Base-by-base conservation (phyloP, 352 stramenopile genomes). In the Pythium brachiatum region DNA sequence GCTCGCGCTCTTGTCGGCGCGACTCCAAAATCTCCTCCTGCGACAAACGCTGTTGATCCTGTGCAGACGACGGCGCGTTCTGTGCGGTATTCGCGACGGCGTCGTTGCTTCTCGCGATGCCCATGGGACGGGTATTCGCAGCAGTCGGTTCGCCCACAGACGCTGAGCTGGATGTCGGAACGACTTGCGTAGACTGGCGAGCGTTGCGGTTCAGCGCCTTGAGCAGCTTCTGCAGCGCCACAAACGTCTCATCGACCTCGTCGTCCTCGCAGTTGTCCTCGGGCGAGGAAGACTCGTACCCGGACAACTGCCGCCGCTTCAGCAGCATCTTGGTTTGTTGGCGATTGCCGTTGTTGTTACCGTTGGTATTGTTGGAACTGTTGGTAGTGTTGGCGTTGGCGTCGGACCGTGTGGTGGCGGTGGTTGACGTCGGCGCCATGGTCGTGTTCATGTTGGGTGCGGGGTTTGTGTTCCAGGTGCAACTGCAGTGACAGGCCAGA, bases 191-290 rank as follows among this genome's bases (percentile, higher is more conserved):
- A 13, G 27, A 23, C n/a, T 62, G 26, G n/a, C 32, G 51, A 18
- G 64, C 74, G 23, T 56, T 77, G 46, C 68, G 72, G 57, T 88
- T 87, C 23, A 92, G 79, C 32, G 78, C 71, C 57, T 78, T 82
- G 16, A 92, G 70, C 48, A 92, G 68, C 60, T 86, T 88, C 58
- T 92, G 83, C 13, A 92, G 75, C 20, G 83, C 81, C 44, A 92
- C 13, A 53, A 92, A 92, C 38, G 83, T 92, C 67, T 92, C 83
- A 61, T 92, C 83, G 29, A 88, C 73, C 41, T 92, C 83, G 18
- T 88, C 81, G 15, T 90, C 79, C 16, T 90, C 78, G 41, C 43
- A 41, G 27, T 32, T 53, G 53, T 64, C 54, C 41, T 68, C 60
- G 41, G 52, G 56, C 55, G 39, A 67, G 61, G 39, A 72, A 64